Percentiles rank a stretch among this genome's conserved stretches.
Evolutionary conservation across 129 eudicot genomes (phyloP).

Genomic region (Arctium lappa): DNA sequence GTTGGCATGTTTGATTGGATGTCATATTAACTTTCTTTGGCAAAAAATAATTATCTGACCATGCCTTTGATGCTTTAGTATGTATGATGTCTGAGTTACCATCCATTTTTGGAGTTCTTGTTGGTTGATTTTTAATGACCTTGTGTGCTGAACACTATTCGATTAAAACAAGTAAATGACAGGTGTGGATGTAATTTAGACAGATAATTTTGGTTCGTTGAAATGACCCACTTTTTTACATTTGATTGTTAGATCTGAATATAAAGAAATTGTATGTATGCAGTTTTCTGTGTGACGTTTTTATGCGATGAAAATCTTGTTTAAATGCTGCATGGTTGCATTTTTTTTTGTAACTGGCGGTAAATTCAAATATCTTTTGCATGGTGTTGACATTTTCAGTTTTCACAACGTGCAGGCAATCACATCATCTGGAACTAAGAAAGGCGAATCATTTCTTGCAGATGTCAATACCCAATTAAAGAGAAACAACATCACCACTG

Average conservation of each 20-base stretch:
- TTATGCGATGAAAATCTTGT: not conserved
- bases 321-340: not conserved
- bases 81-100: not conserved
- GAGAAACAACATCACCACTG: constrained; percentile 60
- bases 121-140: not conserved
- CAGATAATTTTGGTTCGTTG: not conserved
- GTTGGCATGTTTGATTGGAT: not conserved
- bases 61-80: not conserved
- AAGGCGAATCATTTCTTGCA: constrained; percentile 62
- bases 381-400: not conserved
- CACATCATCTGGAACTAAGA: constrained; percentile 60
- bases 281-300: not conserved
- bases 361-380: not conserved
- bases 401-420: constrained; percentile 37
- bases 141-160: not conserved
- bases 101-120: not conserved
- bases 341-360: not conserved
- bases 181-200: not conserved
- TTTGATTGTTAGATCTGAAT: not conserved
- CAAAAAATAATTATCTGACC: not conserved
- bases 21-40: not conserved
- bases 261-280: not conserved
- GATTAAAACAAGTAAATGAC: not conserved
- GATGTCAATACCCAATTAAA: constrained; percentile 58
- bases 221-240: not conserved